These are phyloP conservation scores for Phytophthora brassicae DNA, from an alignment of 352 stramenopile genomes.

Conservation along the genomic window DNA sequence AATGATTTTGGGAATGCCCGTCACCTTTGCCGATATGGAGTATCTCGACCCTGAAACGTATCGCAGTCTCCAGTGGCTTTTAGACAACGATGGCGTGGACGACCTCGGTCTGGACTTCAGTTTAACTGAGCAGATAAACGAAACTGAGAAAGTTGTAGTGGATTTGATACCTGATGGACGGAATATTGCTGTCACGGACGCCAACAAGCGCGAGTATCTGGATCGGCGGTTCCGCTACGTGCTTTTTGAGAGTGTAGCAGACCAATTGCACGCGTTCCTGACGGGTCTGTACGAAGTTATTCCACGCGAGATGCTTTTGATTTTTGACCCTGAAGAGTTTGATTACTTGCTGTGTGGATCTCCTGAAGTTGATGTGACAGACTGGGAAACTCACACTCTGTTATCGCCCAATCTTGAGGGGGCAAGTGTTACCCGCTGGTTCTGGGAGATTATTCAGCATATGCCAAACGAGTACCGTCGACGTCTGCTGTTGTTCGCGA, in stretches of 20 bases:
- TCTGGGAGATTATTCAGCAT: slow-evolving; percentile 95
- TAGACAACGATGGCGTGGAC: slow-evolving; percentile 54
- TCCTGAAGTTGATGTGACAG: slow-evolving; percentile 94
- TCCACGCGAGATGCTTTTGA: slow-evolving; percentile 91
- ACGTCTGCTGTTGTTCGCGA: slow-evolving; percentile 79
- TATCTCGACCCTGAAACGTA: slow-evolving; percentile 57
- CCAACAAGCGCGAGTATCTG: slow-evolving; percentile 94
- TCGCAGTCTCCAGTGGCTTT: slow-evolving; percentile 54
- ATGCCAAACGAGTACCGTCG: slow-evolving; percentile 80
- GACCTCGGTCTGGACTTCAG: slow-evolving; percentile 67
- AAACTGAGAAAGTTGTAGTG: slow-evolving; percentile 37
- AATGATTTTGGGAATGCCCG: slow-evolving; percentile 94
- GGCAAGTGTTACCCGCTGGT: slow-evolving; percentile 72
- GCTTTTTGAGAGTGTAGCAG: slow-evolving; percentile 58
- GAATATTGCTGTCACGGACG: slow-evolving; percentile 90
- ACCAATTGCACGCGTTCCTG: slow-evolving; percentile 73
- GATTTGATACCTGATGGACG: slow-evolving; percentile 51
- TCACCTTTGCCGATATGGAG: slow-evolving; percentile 94
- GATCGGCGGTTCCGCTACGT: slow-evolving; percentile 76
- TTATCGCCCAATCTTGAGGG: slow-evolving; percentile 50
- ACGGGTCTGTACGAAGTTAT: slow-evolving; percentile 96
- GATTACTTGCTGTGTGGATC: slow-evolving; percentile 97
- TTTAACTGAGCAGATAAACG: slow-evolving; percentile 38
- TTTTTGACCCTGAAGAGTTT: slow-evolving; percentile 98
- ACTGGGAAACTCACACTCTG: slow-evolving; percentile 92